Evolutionary conservation across 177 flowering plant species (phyloP), one percentile per base, ranked within the genome.

Genomic region (Telopea speciosissima): DNA sequence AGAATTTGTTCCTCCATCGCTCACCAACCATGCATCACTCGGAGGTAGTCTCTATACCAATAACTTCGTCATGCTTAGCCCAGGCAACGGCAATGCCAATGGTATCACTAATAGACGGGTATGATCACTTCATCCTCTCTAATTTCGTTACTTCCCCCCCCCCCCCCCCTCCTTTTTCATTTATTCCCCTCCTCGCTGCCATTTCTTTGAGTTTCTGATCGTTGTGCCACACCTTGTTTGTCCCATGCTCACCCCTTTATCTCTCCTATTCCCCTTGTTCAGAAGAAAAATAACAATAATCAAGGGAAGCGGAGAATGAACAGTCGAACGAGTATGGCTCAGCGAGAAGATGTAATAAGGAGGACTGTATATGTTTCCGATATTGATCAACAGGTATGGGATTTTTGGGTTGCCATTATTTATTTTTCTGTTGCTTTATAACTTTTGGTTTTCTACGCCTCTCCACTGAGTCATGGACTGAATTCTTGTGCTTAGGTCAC

Each of bases 341-440:
- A 95, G 72, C 78, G 91, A 49, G 99, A 92, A 70, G 97, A 95
- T 70, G 77, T 87, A 40, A 87, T 92, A 74, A 79, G 87, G 80
- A 81, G 97, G 77, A 95, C 99, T 68, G 97, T 95, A 1, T 95
- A 92, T 81, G 97, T 95, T 10, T 90, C 97, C 78, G 99, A 95
- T 74, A 90, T 95, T 75, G 97, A 89, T 79, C 97, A 89, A 54
- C 97, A 88, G 87, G 99, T 94, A 80, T 62, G 65, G 59, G 12
- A 19, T 59, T 66, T 8, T 62, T 58, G 54, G 36, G 45, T 58
- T 26, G 62, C 40, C 70, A 4, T 45, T 68, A 16, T 11, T 31
- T 14, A 24, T 12, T 8, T 44, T 26, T 31, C 17, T 59, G 24
- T 40, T 14, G 54, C 21, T 17, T 72, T 49, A 36, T 72, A 7